phyloP scores from a whole-genome alignment of 371 early-diverging fungal species.

The Mortierella sp. region DNA sequence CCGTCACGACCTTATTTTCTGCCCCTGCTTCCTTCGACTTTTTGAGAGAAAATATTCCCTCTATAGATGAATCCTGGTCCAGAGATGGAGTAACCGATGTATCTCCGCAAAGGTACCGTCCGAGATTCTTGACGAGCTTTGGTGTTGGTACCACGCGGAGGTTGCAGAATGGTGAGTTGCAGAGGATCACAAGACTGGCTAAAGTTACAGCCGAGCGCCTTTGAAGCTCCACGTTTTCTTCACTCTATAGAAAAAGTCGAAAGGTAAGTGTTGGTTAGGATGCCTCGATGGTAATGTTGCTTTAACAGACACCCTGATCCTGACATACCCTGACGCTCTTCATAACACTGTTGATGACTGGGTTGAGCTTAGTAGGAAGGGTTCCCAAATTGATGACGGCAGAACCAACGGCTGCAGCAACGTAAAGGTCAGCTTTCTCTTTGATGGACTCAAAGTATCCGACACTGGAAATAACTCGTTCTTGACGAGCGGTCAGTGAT shows the following conservation, averaged over 20 bases:
- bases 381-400: slow-evolving; percentile 84
- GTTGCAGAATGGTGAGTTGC: slow-evolving; percentile 55
- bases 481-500: slow-evolving; percentile 67
- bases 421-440: slow-evolving; percentile 76
- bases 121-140: slow-evolving; percentile 89
- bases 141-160: slow-evolving; percentile 74
- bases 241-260: slow-evolving; percentile 47
- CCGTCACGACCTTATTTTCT: slow-evolving; percentile 41
- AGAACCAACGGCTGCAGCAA: slow-evolving; percentile 81
- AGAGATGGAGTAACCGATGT: slow-evolving; percentile 75
- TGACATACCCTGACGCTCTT: slow-evolving; percentile 75
- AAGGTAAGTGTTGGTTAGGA: background rate
- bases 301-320: background rate
- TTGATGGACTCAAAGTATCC: slow-evolving; percentile 73
- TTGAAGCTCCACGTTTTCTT: slow-evolving; percentile 79
- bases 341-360: slow-evolving; percentile 90
- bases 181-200: slow-evolving; percentile 66
- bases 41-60: slow-evolving; percentile 75
- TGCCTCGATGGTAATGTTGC: background rate
- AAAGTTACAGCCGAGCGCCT: slow-evolving; percentile 67
- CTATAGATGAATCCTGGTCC: slow-evolving; percentile 62
- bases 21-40: slow-evolving; percentile 56
- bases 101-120: slow-evolving; percentile 88
- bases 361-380: slow-evolving; percentile 86
- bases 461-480: slow-evolving; percentile 72